A percentile compares a stretch with the other conserved stretches of the same genome.
Conservation (phyloP, 2,329 filamentous ascomycete genomes). For the Trichoderma arundinaceum region DNA sequence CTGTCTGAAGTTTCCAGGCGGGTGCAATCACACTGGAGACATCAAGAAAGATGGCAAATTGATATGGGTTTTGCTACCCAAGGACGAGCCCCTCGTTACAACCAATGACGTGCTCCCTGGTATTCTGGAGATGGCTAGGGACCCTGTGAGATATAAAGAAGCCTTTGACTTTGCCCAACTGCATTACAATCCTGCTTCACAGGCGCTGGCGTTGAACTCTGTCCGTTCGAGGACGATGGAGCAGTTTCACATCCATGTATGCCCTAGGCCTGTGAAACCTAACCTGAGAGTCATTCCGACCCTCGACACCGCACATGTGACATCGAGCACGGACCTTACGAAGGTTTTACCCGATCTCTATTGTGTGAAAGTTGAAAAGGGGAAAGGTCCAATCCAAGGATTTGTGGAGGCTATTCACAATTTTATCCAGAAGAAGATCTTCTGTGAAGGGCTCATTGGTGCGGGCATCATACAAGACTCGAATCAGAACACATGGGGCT, state of each 20-base stretch:
- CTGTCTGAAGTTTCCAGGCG: background rate
- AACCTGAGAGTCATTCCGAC: background rate
- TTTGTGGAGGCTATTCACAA: background rate
- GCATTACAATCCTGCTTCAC: background rate
- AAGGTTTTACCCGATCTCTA: background rate
- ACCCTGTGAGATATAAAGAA: background rate
- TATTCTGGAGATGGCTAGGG: constrained; percentile 5
- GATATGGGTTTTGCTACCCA: constrained; percentile 8
- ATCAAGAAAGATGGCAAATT: background rate
- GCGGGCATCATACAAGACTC: constrained; percentile 8
- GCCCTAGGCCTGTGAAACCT: background rate
- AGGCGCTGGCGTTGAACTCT: constrained; percentile 15
- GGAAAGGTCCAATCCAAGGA: background rate
- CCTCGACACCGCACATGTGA: background rate
- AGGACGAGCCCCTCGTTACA: background rate
- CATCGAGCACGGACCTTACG: no score
- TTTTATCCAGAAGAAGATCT: background rate
- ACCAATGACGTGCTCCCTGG: constrained; percentile 1
- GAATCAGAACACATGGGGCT: background rate
- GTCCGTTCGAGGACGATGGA: constrained; percentile 15
- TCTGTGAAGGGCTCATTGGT: constrained; percentile 1
- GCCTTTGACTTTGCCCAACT: constrained; percentile 1
- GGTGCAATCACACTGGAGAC: background rate
- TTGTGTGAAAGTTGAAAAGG: background rate
- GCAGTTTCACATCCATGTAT: constrained; percentile 22